Conservation (phyloP, 2,329 filamentous ascomycete genomes). For the Alternaria novae-zelandiae region DNA sequence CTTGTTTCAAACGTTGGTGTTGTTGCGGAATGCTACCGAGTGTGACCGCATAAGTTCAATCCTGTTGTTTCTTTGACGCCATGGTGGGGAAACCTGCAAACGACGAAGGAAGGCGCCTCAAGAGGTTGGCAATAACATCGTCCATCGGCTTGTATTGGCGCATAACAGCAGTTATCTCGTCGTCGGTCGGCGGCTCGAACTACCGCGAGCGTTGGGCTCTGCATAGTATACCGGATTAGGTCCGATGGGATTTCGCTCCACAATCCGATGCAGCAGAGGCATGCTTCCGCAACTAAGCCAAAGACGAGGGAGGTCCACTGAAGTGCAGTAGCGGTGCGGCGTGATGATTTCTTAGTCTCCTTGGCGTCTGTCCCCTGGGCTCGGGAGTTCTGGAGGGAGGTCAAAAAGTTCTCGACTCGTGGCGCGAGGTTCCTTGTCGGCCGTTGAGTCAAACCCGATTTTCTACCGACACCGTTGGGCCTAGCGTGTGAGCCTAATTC, state of each 20-base stretch:
- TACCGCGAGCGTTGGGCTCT: background rate
- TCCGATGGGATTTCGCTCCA: background rate
- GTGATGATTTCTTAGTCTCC: background rate
- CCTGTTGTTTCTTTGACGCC: background rate
- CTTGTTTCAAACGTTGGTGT: slow-evolving; percentile 1
- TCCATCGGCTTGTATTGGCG: background rate
- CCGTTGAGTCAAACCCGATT: background rate
- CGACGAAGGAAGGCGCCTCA: background rate
- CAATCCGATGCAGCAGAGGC: background rate
- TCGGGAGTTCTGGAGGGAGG: background rate
- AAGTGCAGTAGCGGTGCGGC: background rate
- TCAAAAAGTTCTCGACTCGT: background rate
- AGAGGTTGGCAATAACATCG: background rate
- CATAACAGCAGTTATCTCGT: background rate
- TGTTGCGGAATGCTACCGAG: background rate
- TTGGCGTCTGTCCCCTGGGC: background rate
- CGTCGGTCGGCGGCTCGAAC: background rate
- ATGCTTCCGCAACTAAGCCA: background rate
- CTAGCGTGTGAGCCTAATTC: background rate
- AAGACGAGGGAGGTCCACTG: background rate
- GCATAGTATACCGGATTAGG: background rate
- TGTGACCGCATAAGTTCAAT: background rate
- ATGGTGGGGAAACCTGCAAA: background rate
- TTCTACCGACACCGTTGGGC: background rate
- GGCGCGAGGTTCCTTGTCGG: background rate